Conservation (phyloP, 805 yeast genomes). For the Scheffersomyces ergatensis region DNA sequence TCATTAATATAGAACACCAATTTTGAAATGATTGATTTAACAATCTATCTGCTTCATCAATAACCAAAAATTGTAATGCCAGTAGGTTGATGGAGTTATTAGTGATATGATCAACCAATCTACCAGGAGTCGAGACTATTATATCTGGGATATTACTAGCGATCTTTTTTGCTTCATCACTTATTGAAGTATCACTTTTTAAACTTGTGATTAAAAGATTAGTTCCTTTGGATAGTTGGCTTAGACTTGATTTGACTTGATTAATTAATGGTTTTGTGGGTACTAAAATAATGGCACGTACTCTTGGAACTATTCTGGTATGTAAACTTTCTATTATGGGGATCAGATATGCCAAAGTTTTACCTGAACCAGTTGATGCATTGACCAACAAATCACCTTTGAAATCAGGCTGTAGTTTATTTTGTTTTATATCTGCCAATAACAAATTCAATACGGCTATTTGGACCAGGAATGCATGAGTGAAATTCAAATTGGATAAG, state of each 20-base stretch:
- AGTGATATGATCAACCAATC: conserved; percentile 74
- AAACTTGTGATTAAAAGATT: conserved; percentile 62
- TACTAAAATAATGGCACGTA: conserved; percentile 75
- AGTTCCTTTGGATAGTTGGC: conserved; percentile 62
- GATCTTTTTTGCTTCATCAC: conserved; percentile 61
- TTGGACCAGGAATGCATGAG: conserved; percentile 75
- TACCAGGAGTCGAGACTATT: conserved; percentile 72
- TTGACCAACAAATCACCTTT: conserved; percentile 82
- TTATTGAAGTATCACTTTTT: conserved; percentile 49
- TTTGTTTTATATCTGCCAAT: conserved; percentile 41
- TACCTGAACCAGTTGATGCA: conserved; percentile 96
- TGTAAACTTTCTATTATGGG: conserved; percentile 75
- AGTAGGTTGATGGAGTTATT: conserved; percentile 42
- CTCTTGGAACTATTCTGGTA: conserved; percentile 62
- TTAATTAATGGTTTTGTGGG: conserved; percentile 87
- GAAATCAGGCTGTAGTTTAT: conserved; percentile 46
- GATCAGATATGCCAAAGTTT: conserved; percentile 82
- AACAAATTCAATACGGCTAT: conserved; percentile 58
- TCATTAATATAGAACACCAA: conserved; percentile 69
- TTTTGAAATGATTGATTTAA: conserved; percentile 90
- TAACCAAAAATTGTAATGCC: conserved; percentile 58
- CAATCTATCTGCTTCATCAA: conserved; percentile 81
- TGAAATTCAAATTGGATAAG: conserved; percentile 44
- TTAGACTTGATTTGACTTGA: conserved; percentile 73
- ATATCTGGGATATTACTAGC: conserved; percentile 57